Conservation (phyloP, 495 filamentous ascomycete species). For the Bacidia gigantensis region DNA sequence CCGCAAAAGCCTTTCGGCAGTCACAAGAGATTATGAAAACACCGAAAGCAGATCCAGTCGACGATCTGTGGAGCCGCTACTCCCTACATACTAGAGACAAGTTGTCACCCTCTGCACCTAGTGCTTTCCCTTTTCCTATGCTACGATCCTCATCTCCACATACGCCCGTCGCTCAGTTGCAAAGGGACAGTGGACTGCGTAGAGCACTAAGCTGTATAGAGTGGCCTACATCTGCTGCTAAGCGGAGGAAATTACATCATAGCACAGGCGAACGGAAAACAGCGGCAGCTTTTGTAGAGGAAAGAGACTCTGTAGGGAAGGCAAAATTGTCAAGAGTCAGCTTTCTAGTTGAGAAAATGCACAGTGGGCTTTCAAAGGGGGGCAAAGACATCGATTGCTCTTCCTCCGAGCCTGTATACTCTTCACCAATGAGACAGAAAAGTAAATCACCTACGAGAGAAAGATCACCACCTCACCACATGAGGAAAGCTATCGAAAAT, state of each 20-base stretch:
- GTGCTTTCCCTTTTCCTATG: constrained; percentile 42
- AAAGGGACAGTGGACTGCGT: constrained; percentile 39
- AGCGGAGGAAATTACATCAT: constrained; percentile 32
- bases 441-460: constrained; percentile 11
- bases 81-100: constrained; percentile 17
- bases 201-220: constrained; percentile 57
- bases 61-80: constrained; percentile 79
- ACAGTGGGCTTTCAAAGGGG: constrained; percentile 40
- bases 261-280: constrained; percentile 24
- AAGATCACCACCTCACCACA: neutral
- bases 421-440: constrained; percentile 39
- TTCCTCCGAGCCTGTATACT: constrained; percentile 31
- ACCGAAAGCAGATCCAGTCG: constrained; percentile 66
- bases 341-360: constrained; percentile 51
- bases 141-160: constrained; percentile 59
- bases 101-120: constrained; percentile 23
- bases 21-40: constrained; percentile 49
- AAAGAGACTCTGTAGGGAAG: constrained; percentile 34
- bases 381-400: constrained; percentile 13
- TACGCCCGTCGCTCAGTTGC: constrained; percentile 31
- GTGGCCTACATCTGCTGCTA: constrained; percentile 42
- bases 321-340: constrained; percentile 47
- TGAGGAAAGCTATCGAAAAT: constrained; percentile 5
- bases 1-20: constrained; percentile 35
- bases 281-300: constrained; percentile 37